Percentiles rank a stretch among this genome's conserved stretches.
phyloP scores from a whole-genome alignment of 371 early-diverging fungal species.

The Dinochytrium kinnereticum region DNA sequence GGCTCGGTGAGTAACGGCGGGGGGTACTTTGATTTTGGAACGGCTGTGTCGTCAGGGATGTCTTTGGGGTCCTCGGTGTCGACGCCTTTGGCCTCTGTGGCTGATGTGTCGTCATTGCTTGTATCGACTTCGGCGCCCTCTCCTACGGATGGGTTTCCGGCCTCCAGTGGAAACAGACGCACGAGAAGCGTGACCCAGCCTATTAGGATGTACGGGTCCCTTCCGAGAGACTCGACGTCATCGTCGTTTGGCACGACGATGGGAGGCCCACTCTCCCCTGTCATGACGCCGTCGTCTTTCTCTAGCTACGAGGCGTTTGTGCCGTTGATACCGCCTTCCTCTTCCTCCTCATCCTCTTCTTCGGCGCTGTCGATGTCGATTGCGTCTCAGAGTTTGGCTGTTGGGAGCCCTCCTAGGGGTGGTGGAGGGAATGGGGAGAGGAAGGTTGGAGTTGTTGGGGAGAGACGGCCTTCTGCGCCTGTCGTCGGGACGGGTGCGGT shows the following conservation, averaged over 20 bases:
- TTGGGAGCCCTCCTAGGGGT: neutral
- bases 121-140: neutral
- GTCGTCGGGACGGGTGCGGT: neutral
- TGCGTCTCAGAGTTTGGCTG: neutral
- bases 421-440: neutral
- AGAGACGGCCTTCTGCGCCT: neutral
- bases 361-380: neutral
- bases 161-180: neutral
- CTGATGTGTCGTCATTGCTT: neutral
- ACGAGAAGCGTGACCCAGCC: neutral
- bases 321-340: too few relatives aligned
- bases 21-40: slow-evolving; percentile 2
- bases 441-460: neutral
- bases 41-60: neutral
- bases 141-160: neutral
- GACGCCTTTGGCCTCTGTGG: too few relatives aligned
- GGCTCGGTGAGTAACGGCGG: neutral
- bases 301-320: too few relatives aligned
- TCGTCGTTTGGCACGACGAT: neutral
- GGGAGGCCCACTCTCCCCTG: neutral
- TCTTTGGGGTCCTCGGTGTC: too few relatives aligned
- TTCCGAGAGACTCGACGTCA: neutral
- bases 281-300: neutral
- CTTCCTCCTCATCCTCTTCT: too few relatives aligned
- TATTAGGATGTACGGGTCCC: slow-evolving; percentile 1